Conservation (phyloP, 768 basidiomycete genomes). For the Xerocomus potaroensis region DNA sequence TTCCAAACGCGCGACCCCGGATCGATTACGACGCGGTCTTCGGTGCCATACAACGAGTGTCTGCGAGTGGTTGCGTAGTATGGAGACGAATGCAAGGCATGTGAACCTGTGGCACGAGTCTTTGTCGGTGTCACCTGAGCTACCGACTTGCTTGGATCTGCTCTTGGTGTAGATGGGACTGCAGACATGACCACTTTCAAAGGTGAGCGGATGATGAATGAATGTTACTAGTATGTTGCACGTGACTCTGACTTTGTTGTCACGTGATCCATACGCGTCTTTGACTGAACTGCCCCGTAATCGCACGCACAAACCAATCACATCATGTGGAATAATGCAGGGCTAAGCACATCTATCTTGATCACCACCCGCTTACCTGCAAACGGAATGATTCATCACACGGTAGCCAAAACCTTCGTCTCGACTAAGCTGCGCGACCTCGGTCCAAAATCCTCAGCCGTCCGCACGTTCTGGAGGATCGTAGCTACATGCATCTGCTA, state of each 20-base stretch:
- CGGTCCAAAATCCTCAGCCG: constrained; percentile 20
- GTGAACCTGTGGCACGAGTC: constrained; percentile 44
- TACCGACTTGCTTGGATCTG: constrained; percentile 9
- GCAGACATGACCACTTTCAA: constrained; percentile 28
- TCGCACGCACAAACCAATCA: no score
- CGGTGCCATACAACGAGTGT: constrained; percentile 94
- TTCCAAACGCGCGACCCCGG: constrained; percentile 94
- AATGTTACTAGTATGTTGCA: background rate
- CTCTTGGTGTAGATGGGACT: constrained; percentile 32
- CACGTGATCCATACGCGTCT: constrained; percentile 25
- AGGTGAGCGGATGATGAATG: no score
- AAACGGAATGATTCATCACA: constrained; percentile 27
- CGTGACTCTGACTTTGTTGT: constrained; percentile 8
- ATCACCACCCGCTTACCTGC: constrained; percentile 21
- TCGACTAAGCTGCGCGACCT: constrained; percentile 24
- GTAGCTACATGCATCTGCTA: constrained; percentile 24
- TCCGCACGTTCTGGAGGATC: constrained; percentile 24
- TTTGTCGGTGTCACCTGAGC: constrained; percentile 52
- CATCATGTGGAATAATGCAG: constrained; percentile 26
- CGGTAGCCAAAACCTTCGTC: constrained; percentile 24
- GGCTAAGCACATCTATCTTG: constrained; percentile 25
- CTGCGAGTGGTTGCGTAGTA: constrained; percentile 81
- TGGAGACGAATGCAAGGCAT: constrained; percentile 65
- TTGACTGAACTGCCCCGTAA: constrained; percentile 2
- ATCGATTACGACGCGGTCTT: constrained; percentile 93